Percentiles rank a stretch among this genome's conserved stretches.
Evolutionary conservation across 768 basidiomycete species (phyloP).

Genomic region (Mycena kentingensis): DNA sequence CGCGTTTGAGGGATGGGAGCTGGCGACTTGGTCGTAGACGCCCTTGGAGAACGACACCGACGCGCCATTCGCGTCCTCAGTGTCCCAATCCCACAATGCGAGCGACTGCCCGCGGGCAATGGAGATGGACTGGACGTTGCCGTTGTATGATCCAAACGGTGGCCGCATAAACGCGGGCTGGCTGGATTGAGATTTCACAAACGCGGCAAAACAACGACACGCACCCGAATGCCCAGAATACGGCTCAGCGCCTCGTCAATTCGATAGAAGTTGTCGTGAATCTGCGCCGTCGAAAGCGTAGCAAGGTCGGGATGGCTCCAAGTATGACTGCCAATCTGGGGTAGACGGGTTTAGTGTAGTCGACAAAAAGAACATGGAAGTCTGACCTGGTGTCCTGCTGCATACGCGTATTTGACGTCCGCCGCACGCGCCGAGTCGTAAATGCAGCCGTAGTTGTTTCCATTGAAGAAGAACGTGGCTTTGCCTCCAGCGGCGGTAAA

Average conservation of each 20-base stretch:
- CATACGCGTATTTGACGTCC: conserved; percentile 39
- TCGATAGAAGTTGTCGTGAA: conserved; percentile 38
- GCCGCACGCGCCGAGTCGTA: conserved; percentile 30
- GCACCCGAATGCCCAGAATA: background rate
- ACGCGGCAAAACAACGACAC: conserved; percentile 28
- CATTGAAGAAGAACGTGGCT: conserved; percentile 47
- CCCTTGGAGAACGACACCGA: conserved; percentile 23
- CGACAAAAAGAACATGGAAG: no score
- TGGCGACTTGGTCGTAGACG: conserved; percentile 26
- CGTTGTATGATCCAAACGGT: conserved; percentile 47
- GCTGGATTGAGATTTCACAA: conserved; percentile 37
- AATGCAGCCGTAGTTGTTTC: conserved; percentile 44
- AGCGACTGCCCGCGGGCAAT: conserved; percentile 32
- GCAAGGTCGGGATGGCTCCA: conserved; percentile 43
- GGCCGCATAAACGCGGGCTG: conserved; percentile 42
- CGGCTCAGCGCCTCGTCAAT: conserved; percentile 24
- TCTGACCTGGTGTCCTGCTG: conserved; percentile 44
- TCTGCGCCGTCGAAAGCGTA: conserved; percentile 34
- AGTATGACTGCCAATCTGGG: conserved; percentile 48
- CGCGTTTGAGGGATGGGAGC: conserved; percentile 29
- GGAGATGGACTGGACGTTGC: conserved; percentile 37
- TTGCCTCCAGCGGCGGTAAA: conserved; percentile 38
- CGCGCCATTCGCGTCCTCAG: conserved; percentile 34
- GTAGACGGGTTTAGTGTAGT: no score
- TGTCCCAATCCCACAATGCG: conserved; percentile 43